Evolutionary conservation across 768 basidiomycete species (phyloP).

Genomic region (Russula lepida): DNA sequence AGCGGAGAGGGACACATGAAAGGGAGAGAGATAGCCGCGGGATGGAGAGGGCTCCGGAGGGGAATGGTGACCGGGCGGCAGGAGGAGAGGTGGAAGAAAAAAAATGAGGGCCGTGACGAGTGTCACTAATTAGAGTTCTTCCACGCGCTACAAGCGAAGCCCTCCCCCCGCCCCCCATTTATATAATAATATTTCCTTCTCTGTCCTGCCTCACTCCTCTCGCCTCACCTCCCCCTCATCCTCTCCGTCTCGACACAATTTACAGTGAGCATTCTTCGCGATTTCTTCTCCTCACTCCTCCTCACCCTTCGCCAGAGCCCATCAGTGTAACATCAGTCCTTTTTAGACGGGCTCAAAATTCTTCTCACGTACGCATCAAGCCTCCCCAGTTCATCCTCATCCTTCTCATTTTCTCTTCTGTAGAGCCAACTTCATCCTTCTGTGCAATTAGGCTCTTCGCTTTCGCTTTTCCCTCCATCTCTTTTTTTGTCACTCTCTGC

Average conservation of each 20-base stretch:
- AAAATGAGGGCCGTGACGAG: slow-evolving; percentile 2
- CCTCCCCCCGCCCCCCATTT: slow-evolving; percentile 15
- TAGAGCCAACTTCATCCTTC: slow-evolving; percentile 42
- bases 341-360: slow-evolving; percentile 67
- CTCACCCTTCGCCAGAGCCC: slow-evolving; percentile 26
- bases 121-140: slow-evolving; percentile 15
- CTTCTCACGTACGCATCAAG: slow-evolving; percentile 47
- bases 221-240: slow-evolving; percentile 12
- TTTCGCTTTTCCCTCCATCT: slow-evolving; percentile 35
- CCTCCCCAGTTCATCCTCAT: slow-evolving; percentile 20
- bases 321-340: slow-evolving; percentile 76
- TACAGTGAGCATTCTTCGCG: slow-evolving; percentile 10
- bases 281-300: slow-evolving; percentile 1
- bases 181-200: slow-evolving; percentile 16
- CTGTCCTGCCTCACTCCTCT: slow-evolving; percentile 4
- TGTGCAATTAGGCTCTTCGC: slow-evolving; percentile 54
- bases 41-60: neutral
- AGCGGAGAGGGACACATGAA: neutral
- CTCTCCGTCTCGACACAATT: slow-evolving; percentile 12
- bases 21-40: neutral
- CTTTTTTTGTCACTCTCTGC: slow-evolving; percentile 33
- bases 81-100: neutral
- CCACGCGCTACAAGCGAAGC: slow-evolving; percentile 15
- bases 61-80: neutral
- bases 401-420: slow-evolving; percentile 20